A percentile compares a stretch with the other conserved stretches of the same genome.
Conservation (phyloP, 805 yeast genomes). For the Hanseniaspora mollemarum region DNA sequence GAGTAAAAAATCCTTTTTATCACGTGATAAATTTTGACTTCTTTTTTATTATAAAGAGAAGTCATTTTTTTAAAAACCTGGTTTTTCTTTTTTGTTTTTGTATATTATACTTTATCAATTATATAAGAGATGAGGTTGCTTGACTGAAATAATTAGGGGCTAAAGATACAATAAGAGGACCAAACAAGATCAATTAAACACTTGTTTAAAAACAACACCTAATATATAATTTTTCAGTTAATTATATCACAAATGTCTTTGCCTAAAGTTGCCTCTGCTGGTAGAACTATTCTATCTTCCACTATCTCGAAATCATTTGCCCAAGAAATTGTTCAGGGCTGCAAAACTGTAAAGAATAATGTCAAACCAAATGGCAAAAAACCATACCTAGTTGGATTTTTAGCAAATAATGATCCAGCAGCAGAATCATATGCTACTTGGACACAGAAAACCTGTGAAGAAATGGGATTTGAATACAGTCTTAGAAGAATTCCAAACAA, state of each 20-base stretch:
- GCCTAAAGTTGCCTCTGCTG: slow-evolving; percentile 29
- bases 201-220: neutral
- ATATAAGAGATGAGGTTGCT: neutral
- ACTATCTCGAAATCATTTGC: slow-evolving; percentile 72
- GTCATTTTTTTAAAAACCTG: too few species aligned
- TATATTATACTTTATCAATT: neutral
- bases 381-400: slow-evolving; percentile 79
- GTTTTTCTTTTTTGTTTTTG: neutral
- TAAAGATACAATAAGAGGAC: too few species aligned
- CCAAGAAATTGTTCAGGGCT: slow-evolving; percentile 55
- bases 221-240: neutral
- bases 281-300: slow-evolving; percentile 77
- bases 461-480: slow-evolving; percentile 77
- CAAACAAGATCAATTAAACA: neutral
- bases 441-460: slow-evolving; percentile 84
- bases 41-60: too few species aligned
- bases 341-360: slow-evolving; percentile 33
- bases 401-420: slow-evolving; percentile 91
- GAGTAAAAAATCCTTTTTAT: too few species aligned
- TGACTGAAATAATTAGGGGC: too few species aligned
- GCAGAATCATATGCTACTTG: slow-evolving; percentile 90
- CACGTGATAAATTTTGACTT: too few species aligned
- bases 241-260: neutral
- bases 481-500: slow-evolving; percentile 55
- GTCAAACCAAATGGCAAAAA: slow-evolving; percentile 29